Percentiles rank a stretch among this genome's conserved stretches.
These are phyloP conservation scores for Macadamia tetraphylla DNA, from an alignment of 164 flowering plant species.

Conservation along the genomic window DNA sequence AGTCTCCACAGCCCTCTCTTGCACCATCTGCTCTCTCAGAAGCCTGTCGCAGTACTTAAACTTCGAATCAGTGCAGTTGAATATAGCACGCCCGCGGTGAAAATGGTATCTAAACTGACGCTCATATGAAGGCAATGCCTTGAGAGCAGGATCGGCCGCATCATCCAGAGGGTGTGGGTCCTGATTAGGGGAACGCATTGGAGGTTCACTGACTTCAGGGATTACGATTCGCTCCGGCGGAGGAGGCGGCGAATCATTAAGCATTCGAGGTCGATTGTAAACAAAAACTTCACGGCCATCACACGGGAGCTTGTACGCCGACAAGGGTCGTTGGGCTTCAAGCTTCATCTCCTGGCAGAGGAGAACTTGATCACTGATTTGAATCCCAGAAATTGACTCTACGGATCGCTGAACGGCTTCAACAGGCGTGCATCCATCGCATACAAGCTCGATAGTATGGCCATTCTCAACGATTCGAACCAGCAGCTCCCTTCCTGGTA, in stretches of 20 bases:
- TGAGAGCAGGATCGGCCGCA: constrained; percentile 90
- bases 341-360: constrained; percentile 76
- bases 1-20: constrained; percentile 87
- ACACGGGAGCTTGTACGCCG: constrained; percentile 72
- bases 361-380: constrained; percentile 67
- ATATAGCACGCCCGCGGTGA: constrained; percentile 62
- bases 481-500: constrained; percentile 49
- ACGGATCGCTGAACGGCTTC: constrained; percentile 63
- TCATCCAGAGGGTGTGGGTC: constrained; percentile 83
- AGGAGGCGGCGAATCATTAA: constrained; percentile 56
- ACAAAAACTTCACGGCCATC: constrained; percentile 71
- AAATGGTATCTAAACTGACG: constrained; percentile 82
- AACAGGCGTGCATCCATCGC: constrained; percentile 58
- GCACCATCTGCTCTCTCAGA: constrained; percentile 64
- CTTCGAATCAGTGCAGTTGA: constrained; percentile 37
- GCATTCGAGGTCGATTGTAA: constrained; percentile 61
- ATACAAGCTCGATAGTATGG: constrained; percentile 68
- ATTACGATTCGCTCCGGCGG: constrained; percentile 46
- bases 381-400: constrained; percentile 57
- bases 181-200: constrained; percentile 45
- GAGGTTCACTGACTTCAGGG: constrained; percentile 45
- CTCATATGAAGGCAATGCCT: constrained; percentile 92
- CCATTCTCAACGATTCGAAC: constrained; percentile 92
- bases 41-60: constrained; percentile 61
- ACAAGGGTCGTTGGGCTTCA: constrained; percentile 60